Evolutionary conservation across 257 asterid genomes (phyloP).

Genomic region (Ilex aquifolium): DNA sequence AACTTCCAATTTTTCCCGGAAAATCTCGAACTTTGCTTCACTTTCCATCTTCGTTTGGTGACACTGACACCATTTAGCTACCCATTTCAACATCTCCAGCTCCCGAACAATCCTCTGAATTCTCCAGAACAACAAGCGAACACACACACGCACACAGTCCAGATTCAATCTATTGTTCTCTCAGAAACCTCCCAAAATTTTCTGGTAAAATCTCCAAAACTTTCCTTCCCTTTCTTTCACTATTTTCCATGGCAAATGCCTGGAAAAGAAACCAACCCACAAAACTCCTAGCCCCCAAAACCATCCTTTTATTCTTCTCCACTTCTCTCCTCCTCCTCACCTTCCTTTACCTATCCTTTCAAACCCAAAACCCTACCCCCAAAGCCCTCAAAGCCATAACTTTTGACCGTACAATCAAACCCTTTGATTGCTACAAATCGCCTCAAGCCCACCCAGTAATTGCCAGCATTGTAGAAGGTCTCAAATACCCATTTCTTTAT

Average conservation of each 20-base stretch:
- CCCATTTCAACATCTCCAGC: background rate
- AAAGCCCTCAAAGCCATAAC: slow-evolving; percentile 22
- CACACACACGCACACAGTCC: too few relatives aligned
- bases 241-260: slow-evolving; percentile 68
- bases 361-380: slow-evolving; percentile 42
- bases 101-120: too few relatives aligned
- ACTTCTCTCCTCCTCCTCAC: slow-evolving; percentile 60
- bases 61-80: background rate
- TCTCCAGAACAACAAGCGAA: too few relatives aligned
- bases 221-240: background rate
- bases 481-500: slow-evolving; percentile 71
- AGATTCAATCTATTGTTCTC: too few relatives aligned
- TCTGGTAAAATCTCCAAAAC: background rate
- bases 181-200: too few relatives aligned
- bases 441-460: slow-evolving; percentile 86
- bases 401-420: slow-evolving; percentile 34
- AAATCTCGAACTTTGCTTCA: too few relatives aligned
- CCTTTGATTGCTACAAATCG: slow-evolving; percentile 66
- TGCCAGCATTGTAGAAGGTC: slow-evolving; percentile 86
- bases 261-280: slow-evolving; percentile 77
- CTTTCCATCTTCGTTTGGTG: background rate
- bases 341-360: slow-evolving; percentile 66
- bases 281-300: slow-evolving; percentile 56
- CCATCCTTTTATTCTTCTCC: slow-evolving; percentile 68
- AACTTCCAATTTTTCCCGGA: background rate